Percentiles rank a stretch among this genome's conserved stretches.
phyloP scores from a whole-genome alignment of 2,329 filamentous ascomycete genomes.

The Neurospora crassa region DNA sequence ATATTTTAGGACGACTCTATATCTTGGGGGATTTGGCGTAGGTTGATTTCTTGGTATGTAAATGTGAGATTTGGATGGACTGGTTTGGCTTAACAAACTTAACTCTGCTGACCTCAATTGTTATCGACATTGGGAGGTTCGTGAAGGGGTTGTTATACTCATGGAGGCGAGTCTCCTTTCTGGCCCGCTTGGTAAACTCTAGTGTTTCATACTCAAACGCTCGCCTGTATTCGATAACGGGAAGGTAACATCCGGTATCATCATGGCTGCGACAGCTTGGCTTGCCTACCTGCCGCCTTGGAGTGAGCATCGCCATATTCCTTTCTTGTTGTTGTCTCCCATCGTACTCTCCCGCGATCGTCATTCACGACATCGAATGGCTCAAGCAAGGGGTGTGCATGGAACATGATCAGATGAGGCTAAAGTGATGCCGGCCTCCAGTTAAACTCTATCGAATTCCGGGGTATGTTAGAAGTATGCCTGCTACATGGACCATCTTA shows the following conservation, averaged over 20 bases:
- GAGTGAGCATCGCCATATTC: neutral
- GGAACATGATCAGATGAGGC: neutral
- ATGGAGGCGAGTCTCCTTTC: neutral
- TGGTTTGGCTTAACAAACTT: neutral
- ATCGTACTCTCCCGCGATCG: neutral
- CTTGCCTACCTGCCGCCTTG: neutral
- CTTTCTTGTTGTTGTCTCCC: neutral
- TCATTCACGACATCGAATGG: neutral
- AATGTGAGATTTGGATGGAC: neutral
- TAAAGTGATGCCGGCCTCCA: neutral
- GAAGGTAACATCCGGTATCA: neutral
- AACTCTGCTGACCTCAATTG: neutral
- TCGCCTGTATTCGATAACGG: neutral
- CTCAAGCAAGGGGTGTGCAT: neutral
- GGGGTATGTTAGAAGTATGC: neutral
- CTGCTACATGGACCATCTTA: neutral
- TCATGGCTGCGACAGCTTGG: neutral
- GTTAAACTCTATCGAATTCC: neutral
- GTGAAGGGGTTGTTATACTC: neutral
- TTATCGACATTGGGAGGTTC: neutral
- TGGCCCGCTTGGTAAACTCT: neutral
- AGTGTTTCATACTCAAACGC: neutral
- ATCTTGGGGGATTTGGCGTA: neutral
- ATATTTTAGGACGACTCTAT: no score
- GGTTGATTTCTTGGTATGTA: neutral